A percentile compares a stretch with the other conserved stretches of the same genome.
These are phyloP conservation scores for Mycena amicta DNA, from an alignment of 768 basidiomycete species.

Conservation along the genomic window DNA sequence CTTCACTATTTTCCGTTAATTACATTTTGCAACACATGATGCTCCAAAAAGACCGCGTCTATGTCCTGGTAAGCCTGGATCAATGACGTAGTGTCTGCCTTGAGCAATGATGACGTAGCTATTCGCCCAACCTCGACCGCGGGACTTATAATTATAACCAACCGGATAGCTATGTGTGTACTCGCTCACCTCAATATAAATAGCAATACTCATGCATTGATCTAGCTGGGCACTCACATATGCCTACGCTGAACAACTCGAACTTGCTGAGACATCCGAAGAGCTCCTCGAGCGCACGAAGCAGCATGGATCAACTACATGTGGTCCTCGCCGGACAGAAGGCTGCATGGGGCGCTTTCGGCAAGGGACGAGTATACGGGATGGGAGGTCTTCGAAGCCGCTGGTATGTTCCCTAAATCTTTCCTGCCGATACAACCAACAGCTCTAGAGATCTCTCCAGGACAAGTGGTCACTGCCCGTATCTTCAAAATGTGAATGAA, in stretches of 20 bases:
- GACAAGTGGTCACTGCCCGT: slow-evolving; percentile 69
- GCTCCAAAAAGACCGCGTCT: no score
- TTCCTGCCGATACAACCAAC: slow-evolving; percentile 4
- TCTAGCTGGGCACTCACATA: slow-evolving; percentile 87
- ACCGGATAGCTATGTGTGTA: slow-evolving; percentile 62
- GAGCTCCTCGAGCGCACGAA: slow-evolving; percentile 60
- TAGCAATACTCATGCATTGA: not conserved
- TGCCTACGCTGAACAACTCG: slow-evolving; percentile 77
- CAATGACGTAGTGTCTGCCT: no score
- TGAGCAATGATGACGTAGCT: no score
- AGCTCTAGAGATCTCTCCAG: slow-evolving; percentile 96
- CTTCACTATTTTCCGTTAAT: no score
- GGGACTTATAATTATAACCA: no score
- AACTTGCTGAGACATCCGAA: slow-evolving; percentile 32
- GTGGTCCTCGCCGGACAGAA: slow-evolving; percentile 86
- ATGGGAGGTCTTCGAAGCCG: slow-evolving; percentile 94
- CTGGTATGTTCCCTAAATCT: slow-evolving; percentile 54
- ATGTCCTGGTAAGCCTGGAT: no score
- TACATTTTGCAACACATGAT: no score
- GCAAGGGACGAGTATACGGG: slow-evolving; percentile 71
- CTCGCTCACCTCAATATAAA: not conserved
- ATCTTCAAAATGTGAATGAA: slow-evolving; percentile 96
- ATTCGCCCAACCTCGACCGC: no score
- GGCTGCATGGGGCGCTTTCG: slow-evolving; percentile 75
- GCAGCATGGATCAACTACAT: slow-evolving; percentile 89